Conservation (phyloP, 1,139 yeast species). For the Hanseniaspora uvarum region DNA sequence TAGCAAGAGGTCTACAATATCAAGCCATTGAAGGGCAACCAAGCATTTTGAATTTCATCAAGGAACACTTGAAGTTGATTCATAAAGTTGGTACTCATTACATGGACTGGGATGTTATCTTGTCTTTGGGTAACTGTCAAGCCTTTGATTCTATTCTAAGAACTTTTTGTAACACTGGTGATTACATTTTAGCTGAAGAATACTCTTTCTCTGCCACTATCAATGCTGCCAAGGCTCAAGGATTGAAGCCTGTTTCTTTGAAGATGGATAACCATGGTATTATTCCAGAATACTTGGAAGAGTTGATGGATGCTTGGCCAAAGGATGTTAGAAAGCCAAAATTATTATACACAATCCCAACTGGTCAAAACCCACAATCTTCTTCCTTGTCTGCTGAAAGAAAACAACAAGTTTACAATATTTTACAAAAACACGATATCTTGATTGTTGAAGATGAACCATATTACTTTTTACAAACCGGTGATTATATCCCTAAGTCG, state of each 20-base stretch:
- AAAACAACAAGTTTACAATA: constrained; percentile 56
- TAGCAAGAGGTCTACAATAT: constrained; percentile 78
- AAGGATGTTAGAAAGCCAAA: constrained; percentile 59
- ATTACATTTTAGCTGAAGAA: constrained; percentile 71
- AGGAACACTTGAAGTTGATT: constrained; percentile 64
- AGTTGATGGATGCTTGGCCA: constrained; percentile 60
- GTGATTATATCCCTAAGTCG: constrained; percentile 39
- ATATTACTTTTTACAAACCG: constrained; percentile 87
- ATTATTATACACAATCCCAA: constrained; percentile 73
- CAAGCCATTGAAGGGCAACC: constrained; percentile 75
- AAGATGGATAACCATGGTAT: constrained; percentile 74
- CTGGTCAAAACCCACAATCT: constrained; percentile 96
- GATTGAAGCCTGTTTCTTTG: constrained; percentile 58
- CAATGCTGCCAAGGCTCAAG: constrained; percentile 70
- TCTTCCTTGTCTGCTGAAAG: constrained; percentile 63
- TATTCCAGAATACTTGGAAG: constrained; percentile 60
- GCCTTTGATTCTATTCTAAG: constrained; percentile 80
- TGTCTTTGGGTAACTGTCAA: constrained; percentile 76
- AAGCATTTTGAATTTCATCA: constrained; percentile 55
- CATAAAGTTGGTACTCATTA: constrained; percentile 44
- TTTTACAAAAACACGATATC: constrained; percentile 76
- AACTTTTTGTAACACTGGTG: constrained; percentile 71
- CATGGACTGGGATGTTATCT: constrained; percentile 55
- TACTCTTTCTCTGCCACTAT: constrained; percentile 74
- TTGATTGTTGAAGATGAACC: constrained; percentile 89